Conservation (phyloP, 345 rosid species). For the Eucalyptus sp. region DNA sequence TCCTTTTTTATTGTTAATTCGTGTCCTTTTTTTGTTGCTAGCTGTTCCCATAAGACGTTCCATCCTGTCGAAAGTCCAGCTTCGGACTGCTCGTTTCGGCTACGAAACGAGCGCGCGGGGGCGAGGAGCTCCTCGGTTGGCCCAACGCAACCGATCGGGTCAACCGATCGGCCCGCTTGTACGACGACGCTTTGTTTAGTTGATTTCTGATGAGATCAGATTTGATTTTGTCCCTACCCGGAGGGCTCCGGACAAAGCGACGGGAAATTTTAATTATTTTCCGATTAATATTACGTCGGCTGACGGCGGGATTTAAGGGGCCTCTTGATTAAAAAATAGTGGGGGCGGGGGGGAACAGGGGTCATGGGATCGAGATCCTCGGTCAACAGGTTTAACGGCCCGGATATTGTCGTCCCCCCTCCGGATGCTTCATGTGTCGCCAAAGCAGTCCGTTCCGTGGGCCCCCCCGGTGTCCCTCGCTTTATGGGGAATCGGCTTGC, state of each 20-base stretch:
- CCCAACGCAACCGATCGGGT: background rate
- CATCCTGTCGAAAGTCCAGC: background rate
- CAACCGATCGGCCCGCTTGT: background rate
- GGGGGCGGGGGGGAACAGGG: background rate
- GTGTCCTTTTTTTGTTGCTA: background rate
- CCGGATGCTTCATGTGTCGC: background rate
- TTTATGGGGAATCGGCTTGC: background rate
- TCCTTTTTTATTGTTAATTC: background rate
- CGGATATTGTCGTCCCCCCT: background rate
- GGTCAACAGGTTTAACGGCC: conserved; percentile 13
- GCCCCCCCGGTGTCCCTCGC: background rate
- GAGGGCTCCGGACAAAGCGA: background rate
- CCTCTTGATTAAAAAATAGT: background rate
- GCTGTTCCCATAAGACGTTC: background rate
- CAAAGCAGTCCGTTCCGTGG: background rate
- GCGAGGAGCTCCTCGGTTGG: background rate
- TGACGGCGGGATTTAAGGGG: background rate
- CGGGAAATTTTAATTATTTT: background rate
- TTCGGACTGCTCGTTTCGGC: background rate
- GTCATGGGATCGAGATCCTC: background rate
- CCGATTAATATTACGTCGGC: background rate
- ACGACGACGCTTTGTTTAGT: background rate
- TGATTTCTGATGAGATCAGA: background rate
- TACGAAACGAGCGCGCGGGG: background rate
- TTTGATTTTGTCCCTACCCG: background rate